Base-by-base conservation (phyloP, 176 grass and related monocot genomes). In the Hyparrhenia diplandra region DNA sequence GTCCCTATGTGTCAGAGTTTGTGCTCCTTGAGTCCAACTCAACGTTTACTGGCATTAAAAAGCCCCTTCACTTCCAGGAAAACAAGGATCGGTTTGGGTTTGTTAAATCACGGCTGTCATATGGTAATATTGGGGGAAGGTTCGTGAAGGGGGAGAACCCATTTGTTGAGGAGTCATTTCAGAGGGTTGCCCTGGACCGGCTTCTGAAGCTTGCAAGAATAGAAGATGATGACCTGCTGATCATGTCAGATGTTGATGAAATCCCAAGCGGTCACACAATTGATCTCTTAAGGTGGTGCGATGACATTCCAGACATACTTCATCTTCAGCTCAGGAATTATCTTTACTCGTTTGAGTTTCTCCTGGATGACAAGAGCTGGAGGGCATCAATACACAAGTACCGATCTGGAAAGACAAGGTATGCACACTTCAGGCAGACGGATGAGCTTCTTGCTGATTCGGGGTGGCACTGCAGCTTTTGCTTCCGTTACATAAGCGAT, bases 201-300 rank as follows among this genome's bases (percentile, higher is more conserved):
- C 90, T 99, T 25, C 82, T 95, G 41, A 90, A 73, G 79, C 80
- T 87, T 78, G 90, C 97, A 30, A 92, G 76, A 73, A 96, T 99
- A 67, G 68, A 86, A 63, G 80, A 99, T 70, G 93, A 96, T 80
- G 93, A 99, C 80, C 42, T 99, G 79, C 86, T 99, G 85, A 99
- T 99, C 83, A 99, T 99, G 97, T 99, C 97, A 3, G 97, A 99
- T 83, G 97, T 93, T 12, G 95, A 99, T 85, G 97, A 99, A 84
- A 99, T 99, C 54, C 97, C 97, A 20, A 95, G 92, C 0, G 97
- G 97, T 0, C 97, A 99, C 68, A 93, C 93, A 3, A 95, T 99
- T 24, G 25, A 99, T 75, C 86, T 99, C 36, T 69, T 99, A 69
- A 93, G 96, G 87, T 99, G 96, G 96, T 98, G 96, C 0, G 92